phyloP scores from a whole-genome alignment of 306 rosid species.

The Prunus mira region DNA sequence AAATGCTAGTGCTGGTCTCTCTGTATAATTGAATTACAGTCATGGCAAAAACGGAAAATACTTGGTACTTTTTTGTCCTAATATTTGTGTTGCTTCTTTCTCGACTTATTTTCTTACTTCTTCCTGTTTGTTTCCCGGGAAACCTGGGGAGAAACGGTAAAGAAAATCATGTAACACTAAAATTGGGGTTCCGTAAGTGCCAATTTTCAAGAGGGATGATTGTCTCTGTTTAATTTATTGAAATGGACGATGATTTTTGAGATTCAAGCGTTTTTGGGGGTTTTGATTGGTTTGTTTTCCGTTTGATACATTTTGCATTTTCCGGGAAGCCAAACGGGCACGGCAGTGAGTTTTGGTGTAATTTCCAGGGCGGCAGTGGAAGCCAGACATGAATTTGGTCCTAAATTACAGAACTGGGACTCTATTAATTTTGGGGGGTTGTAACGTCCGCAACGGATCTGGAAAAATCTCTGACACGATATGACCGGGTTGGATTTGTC shows the following conservation, averaged over 20 bases:
- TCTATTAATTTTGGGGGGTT: neutral
- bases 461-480: neutral
- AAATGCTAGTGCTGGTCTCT: neutral
- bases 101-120: neutral
- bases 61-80: constrained; percentile 6
- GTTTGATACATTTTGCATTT: neutral
- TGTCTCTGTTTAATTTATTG: neutral
- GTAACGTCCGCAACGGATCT: constrained; percentile 20
- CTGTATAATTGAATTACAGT: constrained; percentile 1
- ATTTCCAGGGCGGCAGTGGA: neutral
- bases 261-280: neutral
- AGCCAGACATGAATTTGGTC: neutral
- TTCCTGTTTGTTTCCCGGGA: neutral
- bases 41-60: neutral
- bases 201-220: neutral
- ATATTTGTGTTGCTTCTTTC: neutral
- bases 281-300: neutral
- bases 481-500: constrained; percentile 9
- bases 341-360: neutral
- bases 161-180: neutral
- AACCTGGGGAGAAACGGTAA: neutral
- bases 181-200: neutral
- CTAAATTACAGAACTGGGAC: constrained; percentile 16
- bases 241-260: neutral
- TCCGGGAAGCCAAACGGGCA: constrained; percentile 6